Conservation (phyloP, 108 stramenopile genomes). For the Cyclostephanos tholiformis region DNA sequence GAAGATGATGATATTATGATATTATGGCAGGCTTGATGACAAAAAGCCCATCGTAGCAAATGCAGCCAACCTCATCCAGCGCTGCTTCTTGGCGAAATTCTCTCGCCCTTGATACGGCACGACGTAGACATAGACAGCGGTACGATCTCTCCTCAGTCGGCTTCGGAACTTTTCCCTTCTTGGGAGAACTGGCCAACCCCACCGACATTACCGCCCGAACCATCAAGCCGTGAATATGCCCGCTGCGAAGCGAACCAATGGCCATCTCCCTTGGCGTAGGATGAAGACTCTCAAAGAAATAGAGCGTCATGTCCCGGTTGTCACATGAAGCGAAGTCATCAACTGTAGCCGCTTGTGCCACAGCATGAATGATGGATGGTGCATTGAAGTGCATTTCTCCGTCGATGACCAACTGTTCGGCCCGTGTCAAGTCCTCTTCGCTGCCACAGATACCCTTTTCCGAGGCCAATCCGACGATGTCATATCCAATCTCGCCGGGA, state of each 20-base stretch:
- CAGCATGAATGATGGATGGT: slow-evolving; percentile 46
- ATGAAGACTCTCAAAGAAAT: slow-evolving; percentile 52
- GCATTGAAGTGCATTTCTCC: slow-evolving; percentile 61
- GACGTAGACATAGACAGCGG: slow-evolving; percentile 56
- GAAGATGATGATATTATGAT: too few species aligned
- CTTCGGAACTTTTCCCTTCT: slow-evolving; percentile 81
- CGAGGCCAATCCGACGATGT: slow-evolving; percentile 36
- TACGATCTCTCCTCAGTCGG: slow-evolving; percentile 50
- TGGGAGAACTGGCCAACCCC: slow-evolving; percentile 68
- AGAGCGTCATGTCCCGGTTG: slow-evolving; percentile 74
- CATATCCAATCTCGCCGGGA: slow-evolving; percentile 29
- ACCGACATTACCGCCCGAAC: slow-evolving; percentile 61
- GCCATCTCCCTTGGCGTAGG: slow-evolving; percentile 32
- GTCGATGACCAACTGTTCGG: slow-evolving; percentile 62
- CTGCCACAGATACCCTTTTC: slow-evolving; percentile 72
- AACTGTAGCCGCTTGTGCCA: slow-evolving; percentile 17
- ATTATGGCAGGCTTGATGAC: too few species aligned
- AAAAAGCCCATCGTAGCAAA: too few species aligned
- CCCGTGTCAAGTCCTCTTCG: slow-evolving; percentile 57
- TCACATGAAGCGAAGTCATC: slow-evolving; percentile 39
- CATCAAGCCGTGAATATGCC: slow-evolving; percentile 68
- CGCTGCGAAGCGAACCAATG: slow-evolving; percentile 50
- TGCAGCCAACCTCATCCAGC: slow-evolving; percentile 15
- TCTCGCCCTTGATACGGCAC: slow-evolving; percentile 31
- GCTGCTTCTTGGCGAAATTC: not conserved